Evolutionary conservation across 768 basidiomycete species (phyloP).

Genomic region (Gautieria morchelliformis): DNA sequence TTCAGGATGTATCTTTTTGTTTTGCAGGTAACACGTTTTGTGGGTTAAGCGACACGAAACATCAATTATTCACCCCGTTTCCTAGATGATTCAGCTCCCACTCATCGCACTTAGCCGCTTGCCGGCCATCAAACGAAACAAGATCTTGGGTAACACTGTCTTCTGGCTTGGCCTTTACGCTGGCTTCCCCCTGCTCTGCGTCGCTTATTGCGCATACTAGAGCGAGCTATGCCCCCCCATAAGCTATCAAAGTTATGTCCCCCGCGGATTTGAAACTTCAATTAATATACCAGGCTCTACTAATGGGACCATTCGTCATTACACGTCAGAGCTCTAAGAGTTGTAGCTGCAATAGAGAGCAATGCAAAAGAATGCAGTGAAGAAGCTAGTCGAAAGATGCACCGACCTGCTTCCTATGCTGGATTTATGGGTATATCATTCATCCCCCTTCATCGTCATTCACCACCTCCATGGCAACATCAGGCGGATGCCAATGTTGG

Average conservation of each 20-base stretch:
- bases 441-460: background rate
- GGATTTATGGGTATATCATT: background rate
- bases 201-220: conserved; percentile 54
- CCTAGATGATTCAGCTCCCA: conserved; percentile 81
- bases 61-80: no score
- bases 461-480: background rate
- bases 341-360: no score
- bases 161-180: conserved; percentile 92
- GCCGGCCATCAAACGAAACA: conserved; percentile 71
- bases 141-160: conserved; percentile 70
- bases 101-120: conserved; percentile 75
- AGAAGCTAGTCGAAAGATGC: no score
- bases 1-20: conserved; percentile 77
- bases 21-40: conserved; percentile 42
- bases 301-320: no score
- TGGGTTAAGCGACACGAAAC: no score
- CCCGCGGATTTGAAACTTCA: no score
- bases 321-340: no score
- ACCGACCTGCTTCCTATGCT: no score
- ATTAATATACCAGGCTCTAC: no score
- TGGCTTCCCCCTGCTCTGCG: conserved; percentile 89
- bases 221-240: background rate
- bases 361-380: no score
- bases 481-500: conserved; percentile 1
- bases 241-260: no score